Evolutionary conservation across 139 green algal species (phyloP), one percentile per base, ranked within the genome.

Genomic region (Chlamydomonas applanata): DNA sequence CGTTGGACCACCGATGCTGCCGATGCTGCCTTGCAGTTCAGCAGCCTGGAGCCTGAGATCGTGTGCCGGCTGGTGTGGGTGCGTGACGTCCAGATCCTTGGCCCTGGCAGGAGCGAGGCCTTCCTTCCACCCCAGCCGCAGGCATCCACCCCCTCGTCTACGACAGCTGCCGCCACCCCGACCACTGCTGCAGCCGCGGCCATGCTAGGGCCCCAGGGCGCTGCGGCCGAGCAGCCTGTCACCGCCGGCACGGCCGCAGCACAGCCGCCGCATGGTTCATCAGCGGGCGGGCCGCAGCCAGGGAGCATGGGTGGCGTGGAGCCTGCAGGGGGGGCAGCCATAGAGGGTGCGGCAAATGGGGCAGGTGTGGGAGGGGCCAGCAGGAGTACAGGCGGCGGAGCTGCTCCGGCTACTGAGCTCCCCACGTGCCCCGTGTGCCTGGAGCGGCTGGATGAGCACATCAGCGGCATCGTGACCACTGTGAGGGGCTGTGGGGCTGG

Each of bases 351-450:
- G 53, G 53, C 20, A 62, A 19, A 14, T 4, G 60, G 27, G 29
- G 60, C 4, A 27, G 53, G 53, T 9, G 53, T 61, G 53, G 53
- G 22, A 7, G 11, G 53, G 14, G 64, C 33, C 34, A 35, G 62
- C 13, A n/a, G n/a, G n/a, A n/a, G 40, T 49, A 49, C 40, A 19
- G 40, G 40, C 11, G 40, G 40, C 7, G 40, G 40, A 19, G 40
- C 7, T 19, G 7, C 11, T 7, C 40, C 40, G 11, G 40, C 90
- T 19, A 94, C 86, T 19, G 94, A 98, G 82, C 83, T 98, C 52
- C 95, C 95, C 20, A 94, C 87, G 9, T 99, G 95, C 82, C 94
- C 95, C 0, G 95, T 99, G 13, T 99, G 96, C 80, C 68, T 99
- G 62, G 96, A 99, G 83, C 83, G 96, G 13, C 84, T 99, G 62